Base-by-base conservation (phyloP, 2,329 filamentous ascomycete genomes). In the Ampelomyces quisqualis region DNA sequence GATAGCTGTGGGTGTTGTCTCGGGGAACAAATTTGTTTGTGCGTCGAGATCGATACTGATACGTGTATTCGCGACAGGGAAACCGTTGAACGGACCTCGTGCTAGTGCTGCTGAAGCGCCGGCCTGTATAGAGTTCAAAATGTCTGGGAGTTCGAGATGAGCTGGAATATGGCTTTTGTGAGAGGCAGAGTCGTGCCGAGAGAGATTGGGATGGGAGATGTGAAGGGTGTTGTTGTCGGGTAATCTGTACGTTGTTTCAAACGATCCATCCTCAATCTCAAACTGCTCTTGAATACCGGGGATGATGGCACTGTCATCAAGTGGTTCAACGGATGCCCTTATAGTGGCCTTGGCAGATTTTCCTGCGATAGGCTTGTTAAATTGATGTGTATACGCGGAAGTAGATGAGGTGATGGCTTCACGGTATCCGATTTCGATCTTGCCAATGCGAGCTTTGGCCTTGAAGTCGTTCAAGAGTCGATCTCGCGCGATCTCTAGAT, bases 361-460 rank as follows among this genome's bases (percentile, higher is more conserved):
- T 30, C 89, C 87, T 5, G 86, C 88, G 14, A 96, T 81, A 4
- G 86, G 81, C 29, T 84, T 85, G 56, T 96, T 89, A 59, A 90
- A 90, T 4, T 82, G 72, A 37, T 79, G 78, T 17, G 77, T 80
- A 24, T 83, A 77, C 0, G 79, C 70, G 0, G 65, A 63, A 1
- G 83, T 84, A 0, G 76, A 58, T 3, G 73, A 72, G 0, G 82
- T 80, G 7, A 93, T 73, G 33, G 84, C 85, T 70, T 98, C 93
- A 39, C 94, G 85, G 70, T 97, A 98, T 53, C 94, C 90, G 45
- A 98, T 95, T 57, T 95, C 88, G 48, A 98, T 95, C 38, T 83
- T 84, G 9, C 91, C 90, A 74, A 95, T 95, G 13, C 73, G 83
- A 48, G 76, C 90, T 77, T 81, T 95, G 67, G 75, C 89, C 65